Conservation (phyloP, 495 filamentous ascomycete genomes). For the Thozetella sp. region DNA sequence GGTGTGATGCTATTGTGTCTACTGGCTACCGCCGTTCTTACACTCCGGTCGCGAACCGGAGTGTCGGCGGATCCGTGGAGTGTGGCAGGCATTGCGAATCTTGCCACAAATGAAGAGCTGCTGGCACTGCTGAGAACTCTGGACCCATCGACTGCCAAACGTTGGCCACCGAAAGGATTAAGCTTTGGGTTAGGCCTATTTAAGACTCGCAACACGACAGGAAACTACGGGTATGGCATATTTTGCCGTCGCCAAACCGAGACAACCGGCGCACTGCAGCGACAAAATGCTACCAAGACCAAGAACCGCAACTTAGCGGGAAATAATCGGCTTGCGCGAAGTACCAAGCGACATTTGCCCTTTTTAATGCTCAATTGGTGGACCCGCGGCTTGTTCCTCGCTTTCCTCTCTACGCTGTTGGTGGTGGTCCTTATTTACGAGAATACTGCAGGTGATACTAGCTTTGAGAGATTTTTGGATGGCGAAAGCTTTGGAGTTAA, state of each 20-base stretch:
- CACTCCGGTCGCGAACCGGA: conserved; percentile 29
- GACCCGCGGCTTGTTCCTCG: conserved; percentile 23
- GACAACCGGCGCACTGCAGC: no score
- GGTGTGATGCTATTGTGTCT: conserved; percentile 23
- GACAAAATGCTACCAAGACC: no score
- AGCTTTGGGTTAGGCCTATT: conserved; percentile 14
- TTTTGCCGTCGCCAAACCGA: no score
- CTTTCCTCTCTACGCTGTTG: conserved; percentile 32
- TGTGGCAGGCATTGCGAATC: conserved; percentile 32
- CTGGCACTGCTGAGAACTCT: conserved; percentile 22
- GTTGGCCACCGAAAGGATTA: conserved; percentile 16
- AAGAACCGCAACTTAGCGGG: no score
- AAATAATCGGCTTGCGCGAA: conserved; percentile 19
- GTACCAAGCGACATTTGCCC: conserved; percentile 20
- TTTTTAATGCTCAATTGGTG: conserved; percentile 32
- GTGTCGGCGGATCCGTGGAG: conserved; percentile 39
- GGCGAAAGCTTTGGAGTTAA: conserved; percentile 40
- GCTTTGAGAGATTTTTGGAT: conserved; percentile 47
- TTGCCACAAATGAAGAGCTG: conserved; percentile 30
- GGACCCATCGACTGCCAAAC: conserved; percentile 16
- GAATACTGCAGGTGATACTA: conserved; percentile 28
- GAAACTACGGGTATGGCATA: no score
- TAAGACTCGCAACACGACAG: no score
- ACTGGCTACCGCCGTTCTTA: conserved; percentile 20
- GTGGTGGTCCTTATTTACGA: conserved; percentile 44